Evolutionary conservation across 164 flowering plant species (phyloP).

Genomic region (Magnolia sinica): DNA sequence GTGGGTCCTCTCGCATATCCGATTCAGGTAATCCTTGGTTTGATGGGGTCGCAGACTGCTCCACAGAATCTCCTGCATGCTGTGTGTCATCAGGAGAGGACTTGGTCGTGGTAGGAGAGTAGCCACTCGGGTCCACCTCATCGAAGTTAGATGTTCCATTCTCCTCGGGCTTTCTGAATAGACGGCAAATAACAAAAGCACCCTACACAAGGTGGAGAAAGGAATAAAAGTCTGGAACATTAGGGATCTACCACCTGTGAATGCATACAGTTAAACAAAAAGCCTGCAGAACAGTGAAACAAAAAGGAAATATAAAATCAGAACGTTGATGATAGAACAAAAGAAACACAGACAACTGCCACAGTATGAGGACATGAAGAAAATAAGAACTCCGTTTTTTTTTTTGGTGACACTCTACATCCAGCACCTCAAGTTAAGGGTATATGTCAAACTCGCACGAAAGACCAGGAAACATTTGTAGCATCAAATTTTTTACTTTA

Average conservation of each 20-base stretch:
- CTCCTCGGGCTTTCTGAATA: slow-evolving; percentile 54
- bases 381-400: not conserved
- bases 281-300: not conserved
- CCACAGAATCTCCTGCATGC: not conserved
- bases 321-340: not conserved
- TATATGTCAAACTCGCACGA: no score
- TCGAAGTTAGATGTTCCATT: slow-evolving; percentile 33
- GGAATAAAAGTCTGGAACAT: not conserved
- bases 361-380: not conserved
- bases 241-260: not conserved
- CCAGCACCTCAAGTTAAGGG: no score
- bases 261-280: not conserved
- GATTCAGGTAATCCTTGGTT: slow-evolving; percentile 23
- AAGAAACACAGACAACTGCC: not conserved
- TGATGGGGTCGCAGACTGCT: slow-evolving; percentile 14
- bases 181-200: slow-evolving; percentile 69
- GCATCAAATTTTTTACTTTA: no score
- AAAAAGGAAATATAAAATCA: not conserved
- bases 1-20: slow-evolving; percentile 6
- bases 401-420: no score
- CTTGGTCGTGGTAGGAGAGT: slow-evolving; percentile 33
- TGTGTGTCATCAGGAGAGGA: slow-evolving; percentile 31
- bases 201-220: slow-evolving; percentile 31
- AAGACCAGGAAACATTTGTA: no score
- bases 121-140: slow-evolving; percentile 40